These are phyloP conservation scores for Leccinum aurantiacum DNA, from an alignment of 768 basidiomycete species.

Conservation along the genomic window DNA sequence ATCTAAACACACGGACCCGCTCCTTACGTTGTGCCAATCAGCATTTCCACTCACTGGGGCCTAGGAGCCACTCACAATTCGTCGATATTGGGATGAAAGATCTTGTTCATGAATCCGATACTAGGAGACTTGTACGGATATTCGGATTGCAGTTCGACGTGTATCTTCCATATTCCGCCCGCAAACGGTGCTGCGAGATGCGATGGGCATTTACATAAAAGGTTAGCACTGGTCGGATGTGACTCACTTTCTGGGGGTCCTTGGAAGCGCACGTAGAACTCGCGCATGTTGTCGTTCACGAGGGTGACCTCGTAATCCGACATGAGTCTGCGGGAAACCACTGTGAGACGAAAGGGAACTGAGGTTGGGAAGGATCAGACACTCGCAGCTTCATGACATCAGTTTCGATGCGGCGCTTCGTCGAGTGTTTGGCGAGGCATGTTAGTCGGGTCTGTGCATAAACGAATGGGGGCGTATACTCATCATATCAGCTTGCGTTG, in stretches of 20 bases:
- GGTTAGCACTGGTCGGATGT: conserved; percentile 1
- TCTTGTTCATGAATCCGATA: conserved; percentile 99
- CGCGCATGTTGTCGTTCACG: conserved; percentile 98
- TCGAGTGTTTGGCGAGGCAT: conserved; percentile 51
- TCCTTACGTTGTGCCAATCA: conserved; percentile 46
- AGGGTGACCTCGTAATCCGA: conserved; percentile 97
- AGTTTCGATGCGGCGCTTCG: conserved; percentile 95
- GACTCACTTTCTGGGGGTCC: conserved; percentile 90
- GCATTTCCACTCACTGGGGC: background rate
- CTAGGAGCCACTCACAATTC: conserved; percentile 68
- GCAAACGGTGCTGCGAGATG: conserved; percentile 79
- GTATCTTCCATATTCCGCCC: conserved; percentile 99
- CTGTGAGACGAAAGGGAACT: conserved; percentile 12
- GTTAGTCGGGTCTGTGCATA: conserved; percentile 28
- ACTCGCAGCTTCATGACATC: conserved; percentile 98
- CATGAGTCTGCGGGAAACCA: conserved; percentile 70
- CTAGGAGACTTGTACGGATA: conserved; percentile 99
- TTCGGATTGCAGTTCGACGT: conserved; percentile 97
- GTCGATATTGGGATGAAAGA: conserved; percentile 99
- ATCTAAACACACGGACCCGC: conserved; percentile 96
- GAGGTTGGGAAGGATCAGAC: background rate
- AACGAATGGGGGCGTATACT: conserved; percentile 40
- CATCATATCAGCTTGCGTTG: conserved; percentile 51
- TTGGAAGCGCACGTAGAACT: conserved; percentile 96
- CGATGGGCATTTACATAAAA: conserved; percentile 1